Base-by-base conservation (phyloP, 148 eudicot genomes). In the Cornus florida region DNA sequence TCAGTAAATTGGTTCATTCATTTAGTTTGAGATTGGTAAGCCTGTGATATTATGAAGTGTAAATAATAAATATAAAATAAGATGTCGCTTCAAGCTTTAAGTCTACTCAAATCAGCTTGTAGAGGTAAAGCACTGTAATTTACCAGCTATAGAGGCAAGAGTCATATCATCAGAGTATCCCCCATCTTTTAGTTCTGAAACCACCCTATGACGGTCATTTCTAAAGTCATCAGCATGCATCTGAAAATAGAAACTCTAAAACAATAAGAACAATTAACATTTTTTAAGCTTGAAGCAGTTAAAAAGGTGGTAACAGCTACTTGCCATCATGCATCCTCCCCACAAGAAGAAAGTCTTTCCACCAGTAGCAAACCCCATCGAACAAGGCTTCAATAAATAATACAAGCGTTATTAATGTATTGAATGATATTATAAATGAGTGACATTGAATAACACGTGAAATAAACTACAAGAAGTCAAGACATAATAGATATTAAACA, bases 311-410 rank as follows among this genome's bases (percentile, higher is more conserved):
- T 74, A 76, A 38, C 72, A 56, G 81, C 71, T 67, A 83, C 92
- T 89, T 86, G 89, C 99, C 99, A 95, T 95, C 99, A 95, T 95
- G 91, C 97, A 95, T 62, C 99, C 97, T 86, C 99, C 99, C 99
- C 99, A 95, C 78, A 95, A 76, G 84, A 95, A 95, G 87, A 93
- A 95, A 78, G 99, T 95, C 79, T 79, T 89, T 53, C 99, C 99
- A 69, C 99, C 99, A 79, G 99, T 95, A 66, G 99, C 99, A 85
- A 95, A 95, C 73, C 99, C 99, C 99, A 95, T 95, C 4, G 99
- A 95, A 86, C 99, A 95, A 80, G 99, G 97, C 99, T 95, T 80
- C 72, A 83, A 81, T 72, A 60, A 64, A 77, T 23, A 35, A 38
- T 14, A 67, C 6, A 41, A 43, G 6, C 24, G 59, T 78, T 68